Conservation (phyloP, 345 rosid species). For the Pugionium dolabratum region DNA sequence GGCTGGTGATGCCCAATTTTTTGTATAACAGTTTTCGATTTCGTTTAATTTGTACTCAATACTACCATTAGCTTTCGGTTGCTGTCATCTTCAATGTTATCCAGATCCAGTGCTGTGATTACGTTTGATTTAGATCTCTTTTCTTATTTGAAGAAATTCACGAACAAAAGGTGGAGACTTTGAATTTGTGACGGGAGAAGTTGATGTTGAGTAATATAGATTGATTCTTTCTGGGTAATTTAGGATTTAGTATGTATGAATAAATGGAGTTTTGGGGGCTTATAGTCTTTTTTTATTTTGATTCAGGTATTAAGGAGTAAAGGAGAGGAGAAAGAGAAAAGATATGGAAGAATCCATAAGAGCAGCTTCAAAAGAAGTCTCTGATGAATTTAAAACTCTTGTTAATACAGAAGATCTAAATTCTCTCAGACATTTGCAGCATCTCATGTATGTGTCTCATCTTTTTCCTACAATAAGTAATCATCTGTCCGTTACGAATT, state of each 20-base stretch:
- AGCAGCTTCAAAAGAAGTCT: constrained; percentile 66
- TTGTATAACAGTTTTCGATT: no score
- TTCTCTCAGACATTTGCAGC: constrained; percentile 71
- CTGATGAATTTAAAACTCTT: constrained; percentile 77
- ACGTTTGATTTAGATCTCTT: background rate
- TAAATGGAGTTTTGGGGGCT: background rate
- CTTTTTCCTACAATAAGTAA: background rate
- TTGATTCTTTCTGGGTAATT: background rate
- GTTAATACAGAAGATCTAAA: constrained; percentile 55
- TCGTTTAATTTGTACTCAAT: background rate
- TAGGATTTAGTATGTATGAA: background rate
- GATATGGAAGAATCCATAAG: constrained; percentile 50
- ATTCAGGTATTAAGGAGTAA: background rate
- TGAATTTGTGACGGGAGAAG: background rate
- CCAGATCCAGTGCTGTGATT: background rate
- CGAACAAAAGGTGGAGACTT: background rate
- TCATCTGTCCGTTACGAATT: background rate
- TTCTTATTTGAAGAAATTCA: background rate
- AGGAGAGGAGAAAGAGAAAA: constrained; percentile 1
- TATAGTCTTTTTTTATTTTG: background rate
- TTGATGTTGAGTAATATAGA: no score
- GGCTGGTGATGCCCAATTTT: no score
- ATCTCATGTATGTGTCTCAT: constrained; percentile 57
- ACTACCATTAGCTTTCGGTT: background rate
- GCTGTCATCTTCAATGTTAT: background rate